A percentile compares a stretch with the other conserved stretches of the same genome.
phyloP scores from a whole-genome alignment of 345 rosid species.

The Lepidium sativum region DNA sequence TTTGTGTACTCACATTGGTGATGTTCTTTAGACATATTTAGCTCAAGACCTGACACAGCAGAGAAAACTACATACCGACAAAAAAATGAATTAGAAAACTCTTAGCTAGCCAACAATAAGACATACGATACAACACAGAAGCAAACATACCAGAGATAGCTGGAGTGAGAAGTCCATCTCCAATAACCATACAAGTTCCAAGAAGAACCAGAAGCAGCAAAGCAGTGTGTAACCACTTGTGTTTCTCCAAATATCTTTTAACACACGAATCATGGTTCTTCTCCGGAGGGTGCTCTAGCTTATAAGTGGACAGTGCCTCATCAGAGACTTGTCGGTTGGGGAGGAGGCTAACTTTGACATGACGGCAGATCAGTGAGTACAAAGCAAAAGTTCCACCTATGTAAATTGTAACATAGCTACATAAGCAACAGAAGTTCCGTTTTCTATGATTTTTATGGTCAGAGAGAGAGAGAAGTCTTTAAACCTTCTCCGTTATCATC shows the following conservation, averaged over 20 bases:
- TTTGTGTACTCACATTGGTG: slow-evolving; percentile 63
- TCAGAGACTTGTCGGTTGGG: slow-evolving; percentile 91
- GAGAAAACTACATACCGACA: slow-evolving; percentile 60
- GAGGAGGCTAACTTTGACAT: slow-evolving; percentile 84
- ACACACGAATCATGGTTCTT: slow-evolving; percentile 52
- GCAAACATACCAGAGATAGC: slow-evolving; percentile 75
- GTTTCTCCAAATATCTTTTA: slow-evolving; percentile 69
- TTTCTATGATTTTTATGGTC: background rate
- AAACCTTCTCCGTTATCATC: slow-evolving; percentile 98
- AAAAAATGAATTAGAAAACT: background rate
- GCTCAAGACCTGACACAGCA: slow-evolving; percentile 95
- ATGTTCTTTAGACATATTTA: slow-evolving; percentile 83
- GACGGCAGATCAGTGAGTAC: slow-evolving; percentile 89
- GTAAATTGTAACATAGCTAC: background rate
- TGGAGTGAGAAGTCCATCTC: slow-evolving; percentile 97
- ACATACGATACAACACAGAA: background rate
- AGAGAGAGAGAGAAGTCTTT: background rate
- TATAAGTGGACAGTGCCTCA: slow-evolving; percentile 95
- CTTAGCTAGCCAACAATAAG: background rate
- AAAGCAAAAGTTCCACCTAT: slow-evolving; percentile 96
- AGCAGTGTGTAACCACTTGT: slow-evolving; percentile 81
- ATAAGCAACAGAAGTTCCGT: background rate
- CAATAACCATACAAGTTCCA: slow-evolving; percentile 99
- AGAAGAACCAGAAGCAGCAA: slow-evolving; percentile 87
- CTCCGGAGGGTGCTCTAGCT: slow-evolving; percentile 67